These are phyloP conservation scores for Omphalea diandra DNA, from an alignment of 441 rosid species.

Conservation along the genomic window DNA sequence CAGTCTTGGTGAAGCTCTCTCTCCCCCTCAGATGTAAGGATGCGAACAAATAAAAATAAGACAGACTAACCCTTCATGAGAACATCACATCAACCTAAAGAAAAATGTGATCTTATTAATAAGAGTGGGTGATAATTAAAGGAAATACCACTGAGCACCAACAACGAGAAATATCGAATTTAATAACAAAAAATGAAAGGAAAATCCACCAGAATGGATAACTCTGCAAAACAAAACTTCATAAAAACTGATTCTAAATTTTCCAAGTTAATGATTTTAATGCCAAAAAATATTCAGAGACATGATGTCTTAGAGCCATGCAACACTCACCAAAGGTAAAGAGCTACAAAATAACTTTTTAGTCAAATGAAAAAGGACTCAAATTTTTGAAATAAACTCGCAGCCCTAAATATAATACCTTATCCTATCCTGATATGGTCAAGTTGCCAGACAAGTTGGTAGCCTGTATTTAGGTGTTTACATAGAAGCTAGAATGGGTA, in stretches of 20 bases:
- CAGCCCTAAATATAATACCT: too few relatives aligned
- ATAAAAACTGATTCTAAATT: too few relatives aligned
- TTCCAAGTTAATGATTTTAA: too few relatives aligned
- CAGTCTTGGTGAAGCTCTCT: not conserved
- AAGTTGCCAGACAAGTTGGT: too few relatives aligned
- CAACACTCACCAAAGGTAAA: not conserved
- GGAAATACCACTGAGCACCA: not conserved
- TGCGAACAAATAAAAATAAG: too few relatives aligned
- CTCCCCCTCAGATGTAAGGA: not conserved
- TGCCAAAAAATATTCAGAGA: not conserved
- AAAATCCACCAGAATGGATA: not conserved
- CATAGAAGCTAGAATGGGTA: too few relatives aligned
- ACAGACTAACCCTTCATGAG: not conserved
- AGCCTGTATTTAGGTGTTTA: too few relatives aligned
- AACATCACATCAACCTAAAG: not conserved
- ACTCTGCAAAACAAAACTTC: not conserved
- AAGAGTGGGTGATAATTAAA: not conserved
- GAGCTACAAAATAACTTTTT: not conserved
- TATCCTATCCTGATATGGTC: too few relatives aligned
- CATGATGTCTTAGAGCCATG: not conserved
- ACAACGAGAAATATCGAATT: not conserved
- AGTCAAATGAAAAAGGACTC: not conserved
- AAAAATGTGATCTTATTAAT: not conserved
- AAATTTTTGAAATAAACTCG: not conserved
- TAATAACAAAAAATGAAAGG: not conserved